Base-by-base conservation (phyloP, 305 asterid species). In the Petunia hybrid region DNA sequence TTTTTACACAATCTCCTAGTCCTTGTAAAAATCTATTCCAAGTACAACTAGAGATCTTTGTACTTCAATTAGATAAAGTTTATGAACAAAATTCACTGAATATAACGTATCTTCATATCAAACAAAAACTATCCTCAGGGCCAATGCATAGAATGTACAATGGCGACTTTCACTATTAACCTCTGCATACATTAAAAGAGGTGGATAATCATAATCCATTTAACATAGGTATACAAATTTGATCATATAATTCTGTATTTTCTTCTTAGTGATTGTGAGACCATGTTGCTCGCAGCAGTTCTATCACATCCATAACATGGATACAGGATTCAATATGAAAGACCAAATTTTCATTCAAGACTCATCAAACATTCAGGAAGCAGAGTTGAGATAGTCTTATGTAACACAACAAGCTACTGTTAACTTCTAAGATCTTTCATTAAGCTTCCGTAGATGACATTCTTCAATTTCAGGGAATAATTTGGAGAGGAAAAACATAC, bases 401-500 rank as follows among this genome's bases (percentile, higher is more conserved):
- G n/a, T 57, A 57, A 57, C 62, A 57, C n/a, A 57, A 35, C 31
- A 57, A 57, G 63, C 63, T 51, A 51, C 8, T 12, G 61, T 71
- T 73, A 51, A 51, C 57, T 73, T 73, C 46, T 51, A 12, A 73
- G 43, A 53, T 51, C 31, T 36, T n/a, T 9, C 1, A 64, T 64
- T 38, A 71, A 73, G 56, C 70, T 51, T 45, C 16, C 60, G 41
- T 43, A 62, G 55, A 82, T 46, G 79, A 83, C 12, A 83, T 65
- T 7, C 78, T 71, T 73, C 78, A 73, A 46, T 51, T 73, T 51
- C 46, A 51, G 63, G 46, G 63, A 73, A 73, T 51, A 73, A 51
- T 74, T 53, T 74, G 46, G 64, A 51, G 36, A 36, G 55, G 62
- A 31, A 48, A 77, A 40, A 36, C 48, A 10, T 22, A 81, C 41